Conservation (phyloP, 176 grass and related monocot species). For the Lolium multiflorum region DNA sequence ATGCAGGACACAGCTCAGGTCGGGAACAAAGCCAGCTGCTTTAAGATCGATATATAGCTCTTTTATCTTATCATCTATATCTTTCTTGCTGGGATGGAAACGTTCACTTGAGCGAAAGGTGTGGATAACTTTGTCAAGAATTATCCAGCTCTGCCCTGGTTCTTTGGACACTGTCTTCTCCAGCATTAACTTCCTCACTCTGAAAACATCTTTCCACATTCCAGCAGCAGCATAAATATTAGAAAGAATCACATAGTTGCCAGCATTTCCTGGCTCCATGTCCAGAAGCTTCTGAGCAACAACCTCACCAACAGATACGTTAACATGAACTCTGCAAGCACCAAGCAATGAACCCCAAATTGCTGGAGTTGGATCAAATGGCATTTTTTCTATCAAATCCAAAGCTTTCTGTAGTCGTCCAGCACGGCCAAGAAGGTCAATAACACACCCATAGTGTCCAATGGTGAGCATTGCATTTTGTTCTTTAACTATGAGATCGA, state of each 20-base stretch:
- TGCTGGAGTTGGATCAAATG: conserved; percentile 68
- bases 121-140: conserved; percentile 71
- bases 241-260: conserved; percentile 88
- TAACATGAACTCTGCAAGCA: conserved; percentile 73
- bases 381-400: conserved; percentile 59
- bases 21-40: conserved; percentile 69
- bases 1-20: conserved; percentile 78
- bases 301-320: conserved; percentile 61
- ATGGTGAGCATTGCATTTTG: conserved; percentile 48
- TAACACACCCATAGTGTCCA: conserved; percentile 73
- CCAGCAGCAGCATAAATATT: conserved; percentile 81
- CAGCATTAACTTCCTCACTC: conserved; percentile 68
- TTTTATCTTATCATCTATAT: conserved; percentile 62
- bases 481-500: conserved; percentile 62
- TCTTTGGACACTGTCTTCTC: conserved; percentile 69
- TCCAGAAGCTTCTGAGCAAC: conserved; percentile 69
- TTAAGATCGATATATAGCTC: conserved; percentile 67
- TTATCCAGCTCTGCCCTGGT: conserved; percentile 74
- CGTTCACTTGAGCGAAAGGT: conserved; percentile 63
- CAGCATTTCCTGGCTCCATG: conserved; percentile 74
- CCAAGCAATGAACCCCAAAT: conserved; percentile 77
- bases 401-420: conserved; percentile 64
- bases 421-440: conserved; percentile 82
- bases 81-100: conserved; percentile 65
- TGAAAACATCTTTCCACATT: conserved; percentile 77